Percentiles rank a stretch among this genome's conserved stretches.
Evolutionary conservation across 1,284 basidiomycete species (phyloP).

Genomic region (Pascua sp.): DNA sequence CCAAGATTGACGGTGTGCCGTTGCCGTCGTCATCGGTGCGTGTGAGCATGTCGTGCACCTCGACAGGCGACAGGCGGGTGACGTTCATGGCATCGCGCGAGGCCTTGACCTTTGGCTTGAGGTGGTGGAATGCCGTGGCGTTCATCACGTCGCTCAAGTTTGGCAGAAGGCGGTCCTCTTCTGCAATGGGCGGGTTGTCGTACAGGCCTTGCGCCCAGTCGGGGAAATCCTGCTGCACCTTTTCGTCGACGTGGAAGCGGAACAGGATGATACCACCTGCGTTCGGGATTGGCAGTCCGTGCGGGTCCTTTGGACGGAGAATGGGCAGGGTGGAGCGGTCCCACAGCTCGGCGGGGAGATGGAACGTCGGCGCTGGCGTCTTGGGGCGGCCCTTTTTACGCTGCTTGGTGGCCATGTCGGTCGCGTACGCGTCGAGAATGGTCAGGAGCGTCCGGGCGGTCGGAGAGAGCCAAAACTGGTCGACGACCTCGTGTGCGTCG

Average conservation of each 20-base stretch:
- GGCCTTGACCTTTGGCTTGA: conserved; percentile 26
- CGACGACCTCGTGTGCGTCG: conserved; percentile 45
- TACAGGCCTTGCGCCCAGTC: conserved; percentile 45
- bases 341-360: conserved; percentile 41
- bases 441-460: conserved; percentile 32
- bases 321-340: conserved; percentile 31
- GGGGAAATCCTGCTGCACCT: conserved; percentile 33
- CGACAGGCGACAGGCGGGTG: conserved; percentile 17
- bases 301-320: conserved; percentile 34
- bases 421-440: conserved; percentile 37
- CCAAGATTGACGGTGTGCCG: neutral
- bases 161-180: conserved; percentile 31
- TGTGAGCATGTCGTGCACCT: conserved; percentile 28
- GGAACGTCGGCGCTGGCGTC: conserved; percentile 44
- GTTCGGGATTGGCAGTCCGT: conserved; percentile 35
- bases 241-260: conserved; percentile 44
- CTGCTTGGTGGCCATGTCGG: conserved; percentile 27
- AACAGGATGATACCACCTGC: conserved; percentile 39
- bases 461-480: conserved; percentile 41
- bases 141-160: conserved; percentile 34
- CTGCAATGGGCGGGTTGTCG: conserved; percentile 43
- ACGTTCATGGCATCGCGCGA: conserved; percentile 18
- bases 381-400: conserved; percentile 43
- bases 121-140: conserved; percentile 23
- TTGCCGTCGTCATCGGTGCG: conserved; percentile 8